Base-by-base conservation (phyloP, 1,284 basidiomycete genomes). In the Cutaneotrichosporon spelunceum region DNA sequence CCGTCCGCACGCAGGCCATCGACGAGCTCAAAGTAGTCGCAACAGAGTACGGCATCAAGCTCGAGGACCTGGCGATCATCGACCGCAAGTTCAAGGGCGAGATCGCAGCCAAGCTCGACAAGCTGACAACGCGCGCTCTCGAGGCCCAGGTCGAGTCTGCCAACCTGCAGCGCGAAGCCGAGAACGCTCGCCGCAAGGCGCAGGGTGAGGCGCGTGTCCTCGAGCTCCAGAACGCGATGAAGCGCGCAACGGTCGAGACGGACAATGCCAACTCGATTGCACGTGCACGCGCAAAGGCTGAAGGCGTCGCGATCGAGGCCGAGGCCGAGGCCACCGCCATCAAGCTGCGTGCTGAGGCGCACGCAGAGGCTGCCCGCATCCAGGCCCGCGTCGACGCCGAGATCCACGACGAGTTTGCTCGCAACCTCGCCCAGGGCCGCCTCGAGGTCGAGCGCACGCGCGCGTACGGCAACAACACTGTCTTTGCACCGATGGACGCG, bases 1-100 rank as follows among this genome's bases (percentile, higher is more conserved):
- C 63, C 1, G 63, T 64, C 3, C 63, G 63, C 56, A 61, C 49
- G 1, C 63, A 64, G 56, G 63, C 63, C 16, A 64, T 42, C 16
- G 63, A 64, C 54, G 63, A 64, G 47, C 63, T 64, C 56, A 61
- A 61, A 49, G 53, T 64, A 57, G 49, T 54, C 4, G 63, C 63
- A 5, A 24, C 36, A 8, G 63, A 64, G 60, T 64, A 64, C 53
- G 63, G 63, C 27, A 64, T 64, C 57, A 53, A 53, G 27, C 59
- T 64, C 53, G 60, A 64, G 34, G 63, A 64, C 53, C 47, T 64
- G 1, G 63, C 63, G 21, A 61, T 64, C 44, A 56, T 64, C 34
- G 63, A 64, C 60, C 59, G 63, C 53, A 47, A 49, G 33, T 64
- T 64, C 60, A 55, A 53, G 42, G 63, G 63, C 48, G 60, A 64